A percentile compares a stretch with the other conserved stretches of the same genome.
These are phyloP conservation scores for Rhizopogon rudus DNA, from an alignment of 768 basidiomycete genomes.

Conservation along the genomic window DNA sequence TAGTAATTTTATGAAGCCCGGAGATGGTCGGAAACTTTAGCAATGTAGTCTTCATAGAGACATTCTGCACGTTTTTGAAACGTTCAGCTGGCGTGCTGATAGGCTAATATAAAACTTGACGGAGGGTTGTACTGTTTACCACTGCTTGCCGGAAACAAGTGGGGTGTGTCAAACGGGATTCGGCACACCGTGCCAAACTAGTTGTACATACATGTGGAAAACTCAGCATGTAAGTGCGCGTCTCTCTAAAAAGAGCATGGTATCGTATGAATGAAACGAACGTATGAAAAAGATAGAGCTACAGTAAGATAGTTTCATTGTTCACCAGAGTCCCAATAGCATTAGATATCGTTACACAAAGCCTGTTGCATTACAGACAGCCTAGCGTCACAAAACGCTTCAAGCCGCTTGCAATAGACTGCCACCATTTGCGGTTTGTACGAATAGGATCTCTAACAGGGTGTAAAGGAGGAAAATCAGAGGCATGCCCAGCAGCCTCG, in stretches of 20 bases:
- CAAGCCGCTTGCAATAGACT: neutral
- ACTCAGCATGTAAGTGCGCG: neutral
- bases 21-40: conserved; percentile 9
- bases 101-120: neutral
- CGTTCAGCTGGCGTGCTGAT: conserved; percentile 2
- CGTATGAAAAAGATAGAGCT: neutral
- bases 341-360: neutral
- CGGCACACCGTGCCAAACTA: neutral
- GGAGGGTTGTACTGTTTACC: conserved; percentile 20
- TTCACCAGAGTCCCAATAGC: conserved; percentile 2
- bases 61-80: conserved; percentile 19
- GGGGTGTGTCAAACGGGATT: neutral
- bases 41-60: conserved; percentile 17
- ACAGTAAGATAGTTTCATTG: conserved; percentile 1
- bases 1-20: conserved; percentile 12
- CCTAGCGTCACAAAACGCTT: neutral
- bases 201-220: neutral
- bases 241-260: neutral
- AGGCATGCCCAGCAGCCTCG: conserved; percentile 18
- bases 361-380: neutral
- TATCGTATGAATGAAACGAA: neutral
- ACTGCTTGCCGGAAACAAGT: conserved; percentile 20
- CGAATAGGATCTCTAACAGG: neutral
- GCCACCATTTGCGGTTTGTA: neutral
- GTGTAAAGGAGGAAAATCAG: conserved; percentile 1